Percentiles rank a stretch among this genome's conserved stretches.
Conservation (phyloP, 106 monocot genomes). For the Agapanthus africanus region DNA sequence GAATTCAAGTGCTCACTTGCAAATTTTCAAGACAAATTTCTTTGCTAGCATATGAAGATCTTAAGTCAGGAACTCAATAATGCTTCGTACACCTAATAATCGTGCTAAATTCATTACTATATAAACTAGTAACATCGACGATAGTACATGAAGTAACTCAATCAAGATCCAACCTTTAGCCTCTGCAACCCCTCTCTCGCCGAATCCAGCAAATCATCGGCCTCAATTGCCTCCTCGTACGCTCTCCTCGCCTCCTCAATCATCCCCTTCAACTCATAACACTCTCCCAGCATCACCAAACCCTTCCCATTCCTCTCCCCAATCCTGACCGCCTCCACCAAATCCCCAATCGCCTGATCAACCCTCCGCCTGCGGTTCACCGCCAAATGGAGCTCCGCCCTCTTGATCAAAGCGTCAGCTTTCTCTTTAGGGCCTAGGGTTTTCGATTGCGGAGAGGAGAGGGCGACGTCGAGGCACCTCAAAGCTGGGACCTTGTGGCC, state of each 20-base stretch:
- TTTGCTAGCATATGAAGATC: not conserved
- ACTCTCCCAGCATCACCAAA: constrained; percentile 55
- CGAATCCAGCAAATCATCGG: constrained; percentile 23
- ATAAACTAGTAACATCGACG: not conserved
- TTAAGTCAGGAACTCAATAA: not conserved
- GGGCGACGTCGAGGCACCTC: constrained; percentile 67
- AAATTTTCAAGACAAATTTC: no score
- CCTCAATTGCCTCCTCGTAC: constrained; percentile 37
- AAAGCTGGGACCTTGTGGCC: constrained; percentile 60
- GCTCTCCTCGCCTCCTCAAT: constrained; percentile 40
- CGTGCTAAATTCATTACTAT: no score
- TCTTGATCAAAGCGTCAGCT: constrained; percentile 63
- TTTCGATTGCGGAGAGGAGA: constrained; percentile 45
- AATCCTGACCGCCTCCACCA: constrained; percentile 49
- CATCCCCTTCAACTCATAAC: constrained; percentile 60
- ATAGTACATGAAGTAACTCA: no score
- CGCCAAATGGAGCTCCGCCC: constrained; percentile 61
- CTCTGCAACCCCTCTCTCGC: constrained; percentile 27
- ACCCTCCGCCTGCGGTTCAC: constrained; percentile 30
- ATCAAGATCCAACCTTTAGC: constrained; percentile 7
- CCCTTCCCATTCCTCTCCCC: constrained; percentile 51
- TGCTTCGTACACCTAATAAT: no score
- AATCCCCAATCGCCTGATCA: constrained; percentile 48
- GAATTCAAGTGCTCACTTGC: not conserved
- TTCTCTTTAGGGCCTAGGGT: constrained; percentile 56